Conservation (phyloP, 1,284 basidiomycete species). For the Xerocomus amazonicus region DNA sequence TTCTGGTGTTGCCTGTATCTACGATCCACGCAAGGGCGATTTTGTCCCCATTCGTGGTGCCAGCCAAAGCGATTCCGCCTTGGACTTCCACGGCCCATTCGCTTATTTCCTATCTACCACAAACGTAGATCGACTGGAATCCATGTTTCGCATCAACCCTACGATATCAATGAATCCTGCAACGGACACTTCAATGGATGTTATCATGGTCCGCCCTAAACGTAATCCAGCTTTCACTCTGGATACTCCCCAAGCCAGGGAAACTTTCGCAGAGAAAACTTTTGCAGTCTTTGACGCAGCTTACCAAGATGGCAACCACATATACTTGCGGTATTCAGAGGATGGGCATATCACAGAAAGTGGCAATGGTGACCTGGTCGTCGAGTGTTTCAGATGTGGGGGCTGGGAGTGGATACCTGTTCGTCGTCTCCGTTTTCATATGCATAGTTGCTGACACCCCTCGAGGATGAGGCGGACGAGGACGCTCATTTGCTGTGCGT, state of each 20-base stretch:
- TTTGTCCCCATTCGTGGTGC: slow-evolving; percentile 50
- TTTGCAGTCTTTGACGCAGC: slow-evolving; percentile 59
- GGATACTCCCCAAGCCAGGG: slow-evolving; percentile 42
- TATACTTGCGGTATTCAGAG: slow-evolving; percentile 54
- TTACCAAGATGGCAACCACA: slow-evolving; percentile 72
- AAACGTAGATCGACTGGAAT: slow-evolving; percentile 82
- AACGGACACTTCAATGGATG: slow-evolving; percentile 55
- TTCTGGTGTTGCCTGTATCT: slow-evolving; percentile 51
- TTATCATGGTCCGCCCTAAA: slow-evolving; percentile 80
- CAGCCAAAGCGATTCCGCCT: slow-evolving; percentile 33
- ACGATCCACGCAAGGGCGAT: slow-evolving; percentile 46
- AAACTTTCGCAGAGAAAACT: slow-evolving; percentile 45
- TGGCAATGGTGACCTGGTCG: slow-evolving; percentile 52
- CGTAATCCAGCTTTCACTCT: slow-evolving; percentile 52
- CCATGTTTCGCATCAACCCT: slow-evolving; percentile 54
- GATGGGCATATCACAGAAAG: slow-evolving; percentile 43
- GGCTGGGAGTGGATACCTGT: slow-evolving; percentile 87
- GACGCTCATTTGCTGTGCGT: slow-evolving; percentile 66
- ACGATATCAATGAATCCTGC: slow-evolving; percentile 38
- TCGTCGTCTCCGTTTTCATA: slow-evolving; percentile 31
- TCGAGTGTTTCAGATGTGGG: slow-evolving; percentile 79
- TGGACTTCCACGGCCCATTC: slow-evolving; percentile 74
- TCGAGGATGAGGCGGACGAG: slow-evolving; percentile 53
- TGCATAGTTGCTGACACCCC: slow-evolving; percentile 9
- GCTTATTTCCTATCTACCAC: slow-evolving; percentile 81